Conservation (phyloP, 2,329 filamentous ascomycete genomes). For the Leptographium flavum region DNA sequence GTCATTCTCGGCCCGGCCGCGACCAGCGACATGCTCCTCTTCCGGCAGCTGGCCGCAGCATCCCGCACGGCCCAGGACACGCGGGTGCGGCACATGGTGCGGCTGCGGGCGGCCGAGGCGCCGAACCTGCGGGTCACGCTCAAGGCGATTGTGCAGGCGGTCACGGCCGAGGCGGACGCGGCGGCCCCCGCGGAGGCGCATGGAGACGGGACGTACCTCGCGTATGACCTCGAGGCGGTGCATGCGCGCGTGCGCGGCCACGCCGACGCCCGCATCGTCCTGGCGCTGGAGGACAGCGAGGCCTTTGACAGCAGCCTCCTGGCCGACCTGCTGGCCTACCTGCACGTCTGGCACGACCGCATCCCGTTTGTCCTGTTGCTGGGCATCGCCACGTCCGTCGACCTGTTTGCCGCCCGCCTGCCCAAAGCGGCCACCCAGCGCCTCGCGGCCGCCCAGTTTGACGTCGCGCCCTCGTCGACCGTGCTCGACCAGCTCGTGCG, state of each 20-base stretch:
- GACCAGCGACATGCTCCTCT: conserved; percentile 59
- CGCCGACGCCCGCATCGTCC: conserved; percentile 40
- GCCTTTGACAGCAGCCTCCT: conserved; percentile 63
- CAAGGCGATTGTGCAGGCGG: conserved; percentile 54
- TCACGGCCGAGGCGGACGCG: conserved; percentile 17
- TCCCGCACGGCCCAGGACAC: not conserved
- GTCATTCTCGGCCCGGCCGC: conserved; percentile 69
- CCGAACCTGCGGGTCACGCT: conserved; percentile 58
- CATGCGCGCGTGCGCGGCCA: conserved; percentile 34
- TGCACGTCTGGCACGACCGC: conserved; percentile 49
- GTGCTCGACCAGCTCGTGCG: conserved; percentile 62
- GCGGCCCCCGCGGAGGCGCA: conserved; percentile 40
- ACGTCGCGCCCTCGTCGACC: conserved; percentile 57
- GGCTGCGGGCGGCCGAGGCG: conserved; percentile 56
- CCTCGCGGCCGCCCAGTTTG: conserved; percentile 59
- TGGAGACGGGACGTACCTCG: conserved; percentile 46
- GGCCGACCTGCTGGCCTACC: conserved; percentile 46
- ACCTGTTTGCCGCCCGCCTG: conserved; percentile 62
- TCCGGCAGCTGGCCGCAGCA: conserved; percentile 47
- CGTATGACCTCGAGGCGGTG: conserved; percentile 66
- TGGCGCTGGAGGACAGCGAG: conserved; percentile 71
- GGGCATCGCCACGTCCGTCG: conserved; percentile 68
- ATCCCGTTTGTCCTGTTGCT: conserved; percentile 68
- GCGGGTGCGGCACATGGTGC: conserved; percentile 40
- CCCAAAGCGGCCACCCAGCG: conserved; percentile 53